Percentiles rank a stretch among this genome's conserved stretches.
Conservation (phyloP, 1,284 basidiomycete species). For the Trichosporon sp. region DNA sequence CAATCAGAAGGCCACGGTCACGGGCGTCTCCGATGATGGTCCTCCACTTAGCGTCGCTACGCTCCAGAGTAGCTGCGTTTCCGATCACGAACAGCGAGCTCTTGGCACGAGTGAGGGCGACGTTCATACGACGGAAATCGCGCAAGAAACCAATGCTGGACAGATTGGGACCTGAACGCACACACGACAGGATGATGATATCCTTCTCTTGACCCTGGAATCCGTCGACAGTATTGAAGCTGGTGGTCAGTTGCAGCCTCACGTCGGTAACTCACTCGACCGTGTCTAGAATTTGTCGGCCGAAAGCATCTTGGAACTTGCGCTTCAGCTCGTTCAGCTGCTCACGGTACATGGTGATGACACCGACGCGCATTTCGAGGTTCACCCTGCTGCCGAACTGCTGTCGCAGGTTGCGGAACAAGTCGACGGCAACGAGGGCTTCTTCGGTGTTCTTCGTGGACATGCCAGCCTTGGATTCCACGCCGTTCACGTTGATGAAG, state of each 20-base stretch:
- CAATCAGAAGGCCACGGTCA: conserved; percentile 47
- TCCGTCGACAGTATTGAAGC: conserved; percentile 95
- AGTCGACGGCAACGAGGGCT: conserved; percentile 67
- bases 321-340: conserved; percentile 76
- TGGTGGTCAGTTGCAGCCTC: conserved; percentile 16
- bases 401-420: conserved; percentile 69
- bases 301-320: conserved; percentile 69
- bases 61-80: conserved; percentile 76
- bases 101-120: conserved; percentile 91
- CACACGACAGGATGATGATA: conserved; percentile 90
- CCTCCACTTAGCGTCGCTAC: conserved; percentile 76
- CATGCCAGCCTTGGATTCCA: conserved; percentile 55
- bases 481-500: conserved; percentile 71
- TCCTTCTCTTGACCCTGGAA: conserved; percentile 98
- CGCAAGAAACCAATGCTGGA: conserved; percentile 78
- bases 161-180: conserved; percentile 78
- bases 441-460: conserved; percentile 78
- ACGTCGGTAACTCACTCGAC: conserved; percentile 58
- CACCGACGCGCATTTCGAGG: conserved; percentile 74
- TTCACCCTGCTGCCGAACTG: conserved; percentile 61
- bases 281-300: conserved; percentile 62
- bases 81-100: conserved; percentile 93
- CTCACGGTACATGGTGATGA: conserved; percentile 93
- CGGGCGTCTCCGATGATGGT: conserved; percentile 72
- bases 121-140: conserved; percentile 89